These are phyloP conservation scores for Xylaria grammica DNA, from an alignment of 495 filamentous ascomycete genomes.

Conservation along the genomic window DNA sequence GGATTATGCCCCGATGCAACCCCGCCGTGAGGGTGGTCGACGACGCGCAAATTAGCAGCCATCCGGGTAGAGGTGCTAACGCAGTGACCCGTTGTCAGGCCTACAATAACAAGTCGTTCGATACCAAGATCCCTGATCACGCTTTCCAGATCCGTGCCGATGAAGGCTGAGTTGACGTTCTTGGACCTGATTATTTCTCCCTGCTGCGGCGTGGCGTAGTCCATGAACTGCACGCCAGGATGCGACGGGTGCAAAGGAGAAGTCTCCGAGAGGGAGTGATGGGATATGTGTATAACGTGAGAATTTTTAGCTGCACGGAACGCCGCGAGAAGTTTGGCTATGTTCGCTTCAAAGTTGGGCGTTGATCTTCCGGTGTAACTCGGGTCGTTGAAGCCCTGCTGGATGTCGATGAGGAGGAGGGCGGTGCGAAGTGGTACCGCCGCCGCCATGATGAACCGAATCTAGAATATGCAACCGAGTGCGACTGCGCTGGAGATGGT, in stretches of 20 bases:
- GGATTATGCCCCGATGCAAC: constrained; percentile 19
- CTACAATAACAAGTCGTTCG: constrained; percentile 48
- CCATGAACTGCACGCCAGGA: constrained; percentile 42
- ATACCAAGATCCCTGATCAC: constrained; percentile 43
- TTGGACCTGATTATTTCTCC: constrained; percentile 54
- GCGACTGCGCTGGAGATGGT: background rate
- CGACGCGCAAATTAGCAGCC: constrained; percentile 55
- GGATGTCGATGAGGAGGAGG: constrained; percentile 64
- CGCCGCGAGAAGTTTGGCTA: constrained; percentile 46
- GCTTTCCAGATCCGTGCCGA: constrained; percentile 51
- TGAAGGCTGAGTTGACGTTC: constrained; percentile 54
- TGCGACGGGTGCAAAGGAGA: constrained; percentile 42
- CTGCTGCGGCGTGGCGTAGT: constrained; percentile 44
- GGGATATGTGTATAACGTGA: constrained; percentile 52
- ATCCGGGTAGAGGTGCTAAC: constrained; percentile 57
- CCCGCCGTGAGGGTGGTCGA: constrained; percentile 33
- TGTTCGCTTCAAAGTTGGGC: constrained; percentile 51
- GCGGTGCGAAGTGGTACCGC: constrained; percentile 44
- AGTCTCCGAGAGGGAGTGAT: constrained; percentile 43
- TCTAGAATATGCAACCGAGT: background rate
- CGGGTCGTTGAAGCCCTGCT: constrained; percentile 55
- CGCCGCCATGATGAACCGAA: constrained; percentile 6
- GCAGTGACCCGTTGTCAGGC: constrained; percentile 58
- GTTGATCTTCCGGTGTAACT: constrained; percentile 53
- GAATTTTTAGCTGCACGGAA: constrained; percentile 40